Evolutionary conservation across 116 monocot genomes (phyloP).

Genomic region (Cymodocea nodosa): DNA sequence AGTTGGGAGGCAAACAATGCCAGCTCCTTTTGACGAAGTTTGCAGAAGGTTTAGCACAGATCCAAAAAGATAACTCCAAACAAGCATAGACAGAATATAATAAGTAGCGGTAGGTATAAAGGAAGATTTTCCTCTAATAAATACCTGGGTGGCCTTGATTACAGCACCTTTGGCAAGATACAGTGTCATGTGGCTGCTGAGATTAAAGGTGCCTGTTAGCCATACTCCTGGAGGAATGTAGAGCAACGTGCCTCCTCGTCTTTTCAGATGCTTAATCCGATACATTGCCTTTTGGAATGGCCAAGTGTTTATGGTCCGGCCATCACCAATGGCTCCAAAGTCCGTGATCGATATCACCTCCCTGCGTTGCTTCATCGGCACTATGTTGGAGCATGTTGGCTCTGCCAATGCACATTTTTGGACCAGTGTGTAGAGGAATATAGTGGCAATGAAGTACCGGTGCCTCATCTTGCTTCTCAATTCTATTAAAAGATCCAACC

Average conservation of each 20-base stretch:
- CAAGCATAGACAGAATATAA: neutral
- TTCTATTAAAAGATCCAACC: neutral
- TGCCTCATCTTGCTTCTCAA: neutral
- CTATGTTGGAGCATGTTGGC: slow-evolving; percentile 33
- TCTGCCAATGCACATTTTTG: neutral
- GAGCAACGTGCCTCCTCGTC: slow-evolving; percentile 50
- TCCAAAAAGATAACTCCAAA: neutral
- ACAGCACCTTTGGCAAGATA: slow-evolving; percentile 66
- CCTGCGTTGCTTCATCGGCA: slow-evolving; percentile 38
- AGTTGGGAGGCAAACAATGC: neutral
- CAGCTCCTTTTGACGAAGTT: neutral
- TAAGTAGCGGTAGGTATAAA: slow-evolving; percentile 4
- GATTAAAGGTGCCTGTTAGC: slow-evolving; percentile 75
- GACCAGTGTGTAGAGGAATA: neutral
- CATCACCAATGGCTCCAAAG: slow-evolving; percentile 58
- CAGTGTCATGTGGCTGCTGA: slow-evolving; percentile 80
- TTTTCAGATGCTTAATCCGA: slow-evolving; percentile 38
- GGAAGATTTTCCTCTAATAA: slow-evolving; percentile 6
- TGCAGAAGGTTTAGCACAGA: neutral
- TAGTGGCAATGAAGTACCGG: neutral
- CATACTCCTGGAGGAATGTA: slow-evolving; percentile 52
- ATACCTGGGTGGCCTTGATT: slow-evolving; percentile 58
- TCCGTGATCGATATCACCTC: slow-evolving; percentile 38
- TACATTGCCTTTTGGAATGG: slow-evolving; percentile 46
- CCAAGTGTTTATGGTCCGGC: slow-evolving; percentile 34